Evolutionary conservation across 768 basidiomycete genomes (phyloP), one percentile per base, ranked within the genome.

Genomic region (Calocera viscosa): DNA sequence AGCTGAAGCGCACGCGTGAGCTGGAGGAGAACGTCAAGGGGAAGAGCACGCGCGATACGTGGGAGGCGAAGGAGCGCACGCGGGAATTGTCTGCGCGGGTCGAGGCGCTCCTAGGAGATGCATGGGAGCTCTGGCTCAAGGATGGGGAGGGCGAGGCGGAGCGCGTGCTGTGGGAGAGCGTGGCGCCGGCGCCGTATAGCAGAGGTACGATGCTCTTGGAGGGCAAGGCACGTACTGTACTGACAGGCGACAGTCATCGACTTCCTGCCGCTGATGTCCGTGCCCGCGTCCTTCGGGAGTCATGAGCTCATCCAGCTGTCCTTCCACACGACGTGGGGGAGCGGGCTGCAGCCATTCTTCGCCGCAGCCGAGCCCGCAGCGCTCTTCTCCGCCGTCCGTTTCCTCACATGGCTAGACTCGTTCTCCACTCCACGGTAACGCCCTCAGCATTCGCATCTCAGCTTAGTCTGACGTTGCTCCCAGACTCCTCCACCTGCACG

Each of bases 31-130:
- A 32, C 30, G 53, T 60, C 26, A 60, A 60, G 30, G 53, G 53
- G 53, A 60, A 60, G 53, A 60, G 53, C 53, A 60, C 53, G 53
- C 24, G 53, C 8, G 30, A 60, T 60, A 60, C 53, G 53, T 60
- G 53, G 53, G 53, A 60, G 53, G 53, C 53, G 53, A 60, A 60
- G 53, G 53, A 60, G 53, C 53, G 53, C 26, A 16, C 22, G 30
- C 14, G 53, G 30, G 53, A 7, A 2, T 8, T 60, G 10, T 60
- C 5, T 30, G 53, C 53, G 26, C 24, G 53, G 5, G 14, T 60
- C 2, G 53, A 60, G 19, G 53, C 5, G 30, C 53, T 60, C 14
- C 16, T 60, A 5, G 53, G 30, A 10, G 53, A 60, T 5, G 53
- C 30, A 2, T 60, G 53, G 53, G 53, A 60, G 30, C 14, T 60